Percentiles rank a stretch among this genome's conserved stretches.
Conservation (phyloP, 495 filamentous ascomycete species). For the Xanthoparmelia taractica region DNA sequence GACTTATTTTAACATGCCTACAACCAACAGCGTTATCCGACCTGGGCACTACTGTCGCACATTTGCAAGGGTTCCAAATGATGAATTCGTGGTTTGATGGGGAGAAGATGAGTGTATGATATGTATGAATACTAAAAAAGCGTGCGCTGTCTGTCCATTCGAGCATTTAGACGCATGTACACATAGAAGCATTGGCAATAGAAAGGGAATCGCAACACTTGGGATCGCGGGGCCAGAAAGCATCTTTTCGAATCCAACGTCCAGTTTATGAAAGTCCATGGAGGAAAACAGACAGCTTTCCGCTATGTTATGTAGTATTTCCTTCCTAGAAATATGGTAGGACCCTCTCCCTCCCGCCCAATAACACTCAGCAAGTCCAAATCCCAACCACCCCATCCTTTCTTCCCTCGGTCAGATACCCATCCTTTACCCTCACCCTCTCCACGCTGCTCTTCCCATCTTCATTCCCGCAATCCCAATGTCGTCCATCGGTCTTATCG, state of each 20-base stretch:
- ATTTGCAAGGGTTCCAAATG: too few relatives aligned
- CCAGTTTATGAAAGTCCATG: not conserved
- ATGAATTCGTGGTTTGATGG: not conserved
- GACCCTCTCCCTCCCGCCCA: not conserved
- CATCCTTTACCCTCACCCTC: constrained; percentile 83
- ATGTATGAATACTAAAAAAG: not conserved
- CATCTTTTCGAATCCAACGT: not conserved
- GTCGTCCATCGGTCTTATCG: constrained; percentile 89
- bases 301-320: not conserved
- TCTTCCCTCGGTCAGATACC: constrained; percentile 86
- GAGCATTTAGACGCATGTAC: not conserved
- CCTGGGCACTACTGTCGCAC: not conserved
- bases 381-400: constrained; percentile 82
- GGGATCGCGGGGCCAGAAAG: not conserved
- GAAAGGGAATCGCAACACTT: not conserved
- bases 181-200: not conserved
- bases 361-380: constrained; percentile 63
- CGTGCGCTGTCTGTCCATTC: not conserved
- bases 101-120: not conserved
- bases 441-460: constrained; percentile 64
- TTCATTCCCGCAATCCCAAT: constrained; percentile 87
- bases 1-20: too few relatives aligned
- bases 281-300: not conserved
- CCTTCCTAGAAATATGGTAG: not conserved
- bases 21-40: not conserved